phyloP scores from a whole-genome alignment of 2,329 filamentous ascomycete species.

The Biscogniauxia marginata region DNA sequence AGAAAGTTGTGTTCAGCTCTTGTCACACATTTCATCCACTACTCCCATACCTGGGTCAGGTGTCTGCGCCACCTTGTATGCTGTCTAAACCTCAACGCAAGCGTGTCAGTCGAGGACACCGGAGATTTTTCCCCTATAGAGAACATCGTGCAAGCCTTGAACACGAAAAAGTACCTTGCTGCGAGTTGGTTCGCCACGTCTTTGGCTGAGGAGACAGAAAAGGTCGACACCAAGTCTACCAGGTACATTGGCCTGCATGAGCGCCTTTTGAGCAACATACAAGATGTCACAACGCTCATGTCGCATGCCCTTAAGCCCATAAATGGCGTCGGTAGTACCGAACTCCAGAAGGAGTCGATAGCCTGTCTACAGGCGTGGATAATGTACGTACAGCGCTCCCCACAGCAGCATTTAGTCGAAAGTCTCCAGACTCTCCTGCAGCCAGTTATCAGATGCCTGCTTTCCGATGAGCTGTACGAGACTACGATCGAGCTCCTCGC shows the following conservation, averaged over 20 bases:
- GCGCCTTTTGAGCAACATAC: slow-evolving; percentile 49
- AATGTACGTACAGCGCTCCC: slow-evolving; percentile 65
- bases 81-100: slow-evolving; percentile 51
- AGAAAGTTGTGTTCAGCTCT: slow-evolving; percentile 77
- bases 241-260: slow-evolving; percentile 50
- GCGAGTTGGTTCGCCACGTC: slow-evolving; percentile 64
- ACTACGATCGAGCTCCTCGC: slow-evolving; percentile 62
- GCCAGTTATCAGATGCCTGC: slow-evolving; percentile 59
- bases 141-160: slow-evolving; percentile 45
- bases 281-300: slow-evolving; percentile 50
- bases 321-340: slow-evolving; percentile 22
- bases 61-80: slow-evolving; percentile 64
- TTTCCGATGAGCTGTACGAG: slow-evolving; percentile 57
- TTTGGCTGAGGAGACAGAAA: slow-evolving; percentile 66
- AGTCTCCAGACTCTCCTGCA: slow-evolving; percentile 60
- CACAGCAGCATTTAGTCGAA: slow-evolving; percentile 55
- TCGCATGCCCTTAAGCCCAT: slow-evolving; percentile 36
- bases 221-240: slow-evolving; percentile 61
- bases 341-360: slow-evolving; percentile 54
- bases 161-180: slow-evolving; percentile 51
- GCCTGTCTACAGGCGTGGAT: slow-evolving; percentile 70
- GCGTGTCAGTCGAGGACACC: slow-evolving; percentile 48
- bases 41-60: slow-evolving; percentile 63
- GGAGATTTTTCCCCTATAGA: slow-evolving; percentile 42
- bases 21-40: slow-evolving; percentile 72